Evolutionary conservation across 2,329 filamentous ascomycete species (phyloP).

Genomic region (Diaporthe sp.): DNA sequence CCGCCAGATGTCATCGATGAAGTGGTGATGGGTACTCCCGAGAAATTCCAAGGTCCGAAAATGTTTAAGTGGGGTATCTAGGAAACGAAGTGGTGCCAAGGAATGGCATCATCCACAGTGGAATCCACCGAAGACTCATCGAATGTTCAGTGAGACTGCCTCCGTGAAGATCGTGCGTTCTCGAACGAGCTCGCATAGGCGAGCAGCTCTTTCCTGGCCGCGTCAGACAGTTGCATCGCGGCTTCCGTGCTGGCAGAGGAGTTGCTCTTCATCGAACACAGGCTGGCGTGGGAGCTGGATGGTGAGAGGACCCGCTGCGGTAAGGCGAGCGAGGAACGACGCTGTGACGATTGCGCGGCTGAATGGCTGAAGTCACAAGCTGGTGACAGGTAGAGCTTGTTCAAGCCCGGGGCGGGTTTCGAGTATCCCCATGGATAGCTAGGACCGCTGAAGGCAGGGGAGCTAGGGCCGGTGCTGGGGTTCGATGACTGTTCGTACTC

Average conservation of each 20-base stretch:
- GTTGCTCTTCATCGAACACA: conserved; percentile 82
- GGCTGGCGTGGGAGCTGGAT: conserved; percentile 87
- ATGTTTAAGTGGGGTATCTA: conserved; percentile 52
- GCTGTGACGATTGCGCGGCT: conserved; percentile 56
- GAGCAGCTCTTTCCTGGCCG: conserved; percentile 83
- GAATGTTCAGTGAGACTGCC: conserved; percentile 66
- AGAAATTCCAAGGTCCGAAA: conserved; percentile 34
- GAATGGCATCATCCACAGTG: conserved; percentile 27
- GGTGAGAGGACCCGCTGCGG: conserved; percentile 67
- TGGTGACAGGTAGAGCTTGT: conserved; percentile 78
- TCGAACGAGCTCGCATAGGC: conserved; percentile 93
- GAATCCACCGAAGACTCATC: conserved; percentile 46
- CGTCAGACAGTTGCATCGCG: conserved; percentile 76
- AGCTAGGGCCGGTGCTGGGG: conserved; percentile 70
- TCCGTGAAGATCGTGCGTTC: conserved; percentile 75
- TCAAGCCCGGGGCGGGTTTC: conserved; percentile 49
- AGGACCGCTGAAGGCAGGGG: conserved; percentile 65
- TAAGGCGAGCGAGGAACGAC: conserved; percentile 56
- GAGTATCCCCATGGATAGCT: conserved; percentile 62
- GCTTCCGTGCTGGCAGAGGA: conserved; percentile 67
- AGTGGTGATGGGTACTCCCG: conserved; percentile 35
- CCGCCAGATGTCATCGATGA: conserved; percentile 24
- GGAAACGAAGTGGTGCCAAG: conserved; percentile 53
- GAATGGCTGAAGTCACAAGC: conserved; percentile 82
- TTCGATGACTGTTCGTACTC: conserved; percentile 81